Base-by-base conservation (phyloP, 768 basidiomycete genomes). In the Pleurotus tuoliensis region DNA sequence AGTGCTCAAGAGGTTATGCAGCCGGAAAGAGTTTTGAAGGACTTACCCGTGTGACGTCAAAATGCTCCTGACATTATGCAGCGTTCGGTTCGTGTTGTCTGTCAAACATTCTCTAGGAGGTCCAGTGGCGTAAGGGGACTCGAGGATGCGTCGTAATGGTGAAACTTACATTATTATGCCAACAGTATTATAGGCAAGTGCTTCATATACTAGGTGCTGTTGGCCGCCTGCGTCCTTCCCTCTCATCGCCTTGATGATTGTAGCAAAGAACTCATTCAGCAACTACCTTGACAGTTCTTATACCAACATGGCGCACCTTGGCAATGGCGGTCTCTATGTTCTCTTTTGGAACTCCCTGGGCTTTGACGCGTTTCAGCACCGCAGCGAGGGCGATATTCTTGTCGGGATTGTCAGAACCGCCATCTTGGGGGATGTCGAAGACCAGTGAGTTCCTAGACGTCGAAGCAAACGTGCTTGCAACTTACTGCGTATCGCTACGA, bases 251-350 rank as follows among this genome's bases (percentile, higher is more conserved):
- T 85, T 57, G 3, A 60, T 50, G 50, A 58, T 22, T 50, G 56
- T 24, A 15, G 11, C 15, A 6, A 46, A 9, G 30, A 34, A 34
- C 30, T 34, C 30, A 9, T 34, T 34, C 8, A 34, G 30, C 30
- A 34, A 9, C 2, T 9, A 34, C 9, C 9, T 34, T 16, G 37
- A 16, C 41, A 18, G 34, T 13, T 22, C 46, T 44, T 18, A 13
- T 12, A 44, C 39, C 45, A 38, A 8, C 13, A 15, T 20, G 1
- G 57, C 66, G 20, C 61, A 83, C 87, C 71, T 76, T 82, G 44
- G 75, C 77, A 47, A 88, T 69, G 0, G 86, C 81, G 24, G 76
- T 82, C 57, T 83, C 83, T 4, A 89, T 81, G 67, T 87, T 88
- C 45, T 86, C 84, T 61, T 80, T 88, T 11, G 87, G 87, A 8